Evolutionary conservation across 768 basidiomycete species (phyloP).

Genomic region (Suillus luteus): DNA sequence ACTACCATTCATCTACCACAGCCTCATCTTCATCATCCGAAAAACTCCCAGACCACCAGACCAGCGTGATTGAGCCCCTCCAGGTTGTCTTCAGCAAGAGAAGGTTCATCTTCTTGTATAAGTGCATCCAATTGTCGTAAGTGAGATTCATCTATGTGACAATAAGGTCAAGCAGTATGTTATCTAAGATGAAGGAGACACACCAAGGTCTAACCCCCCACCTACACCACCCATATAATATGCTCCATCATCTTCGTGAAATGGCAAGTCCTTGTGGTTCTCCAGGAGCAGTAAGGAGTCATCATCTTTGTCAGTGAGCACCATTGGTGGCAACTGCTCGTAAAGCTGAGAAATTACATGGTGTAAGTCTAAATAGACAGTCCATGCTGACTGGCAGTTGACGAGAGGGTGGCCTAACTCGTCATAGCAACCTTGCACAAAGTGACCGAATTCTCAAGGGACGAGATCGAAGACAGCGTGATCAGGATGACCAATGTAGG

Average conservation of each 20-base stretch:
- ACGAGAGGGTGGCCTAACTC: not conserved
- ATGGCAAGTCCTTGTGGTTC: slow-evolving; percentile 17
- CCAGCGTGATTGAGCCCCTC: slow-evolving; percentile 5
- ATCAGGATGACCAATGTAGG: not conserved
- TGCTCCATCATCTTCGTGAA: slow-evolving; percentile 18
- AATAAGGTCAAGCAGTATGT: no score
- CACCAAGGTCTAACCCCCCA: not conserved
- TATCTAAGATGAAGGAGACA: no score
- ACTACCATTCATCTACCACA: not conserved
- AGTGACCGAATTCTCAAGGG: not conserved
- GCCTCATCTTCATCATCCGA: not conserved
- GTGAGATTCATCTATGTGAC: not conserved
- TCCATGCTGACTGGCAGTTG: not conserved
- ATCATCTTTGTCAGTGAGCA: not conserved
- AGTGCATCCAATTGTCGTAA: not conserved
- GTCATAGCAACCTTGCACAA: not conserved
- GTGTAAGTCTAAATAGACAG: not conserved
- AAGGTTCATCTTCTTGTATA: not conserved
- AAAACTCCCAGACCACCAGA: slow-evolving; percentile 9
- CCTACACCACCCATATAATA: slow-evolving; percentile 12
- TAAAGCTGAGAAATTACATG: not conserved
- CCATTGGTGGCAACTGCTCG: not conserved
- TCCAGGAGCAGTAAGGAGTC: not conserved
- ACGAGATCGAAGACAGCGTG: not conserved
- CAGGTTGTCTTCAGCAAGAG: not conserved